Base-by-base conservation (phyloP, 192 early-diverging fungal species). In the Rhizoclosmatium sp. region DNA sequence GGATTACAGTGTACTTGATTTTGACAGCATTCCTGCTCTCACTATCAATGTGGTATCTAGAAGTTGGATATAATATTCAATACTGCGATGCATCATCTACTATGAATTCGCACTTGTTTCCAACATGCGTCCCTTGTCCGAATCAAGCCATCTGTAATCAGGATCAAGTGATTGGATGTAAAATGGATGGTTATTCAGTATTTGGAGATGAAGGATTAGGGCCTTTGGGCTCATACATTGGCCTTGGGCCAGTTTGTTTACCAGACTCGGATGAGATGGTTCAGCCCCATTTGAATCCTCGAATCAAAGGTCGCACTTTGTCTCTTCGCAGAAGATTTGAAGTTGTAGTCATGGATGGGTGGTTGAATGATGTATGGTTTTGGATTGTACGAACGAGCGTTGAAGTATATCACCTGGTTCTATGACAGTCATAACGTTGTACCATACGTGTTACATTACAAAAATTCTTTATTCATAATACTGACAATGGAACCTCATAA, bases 161-260 rank as follows among this genome's bases (percentile, higher is more conserved):
- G 5, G n/a, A 7, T 42, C 16, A 39, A 10, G 75, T 76, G 23
- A n/a, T 40, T 51, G 40, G 40, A 19, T 76, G 75, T 62, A 10
- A 21, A 21, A 7, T 49, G 2, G 47, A 16, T 4, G 75, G 60
- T 1, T 48, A 39, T 16, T 10, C 65, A 47, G 65, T 76, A 2
- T 66, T 66, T 45, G 75, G 75, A 2, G 64, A 76, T 39, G 75
- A 76, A 76, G 75, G 64, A 12, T 54, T 76, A 2, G 75, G 75
- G 14, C 75, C 75, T 23, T 76, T 76, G 3, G 40, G 62, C 51
- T 40, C 47, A 7, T 67, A 54, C 31, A 40, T 76, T 48, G 75
- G 75, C 5, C 41, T 76, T 4, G 58, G 41, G 12, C 75, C 75
- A 2, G 49, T 67, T 10, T 76, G 75, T 47, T 54, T 76, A 21